Evolutionary conservation across 2,329 filamentous ascomycete species (phyloP).

Genomic region (Diaporthe citrichinensis): DNA sequence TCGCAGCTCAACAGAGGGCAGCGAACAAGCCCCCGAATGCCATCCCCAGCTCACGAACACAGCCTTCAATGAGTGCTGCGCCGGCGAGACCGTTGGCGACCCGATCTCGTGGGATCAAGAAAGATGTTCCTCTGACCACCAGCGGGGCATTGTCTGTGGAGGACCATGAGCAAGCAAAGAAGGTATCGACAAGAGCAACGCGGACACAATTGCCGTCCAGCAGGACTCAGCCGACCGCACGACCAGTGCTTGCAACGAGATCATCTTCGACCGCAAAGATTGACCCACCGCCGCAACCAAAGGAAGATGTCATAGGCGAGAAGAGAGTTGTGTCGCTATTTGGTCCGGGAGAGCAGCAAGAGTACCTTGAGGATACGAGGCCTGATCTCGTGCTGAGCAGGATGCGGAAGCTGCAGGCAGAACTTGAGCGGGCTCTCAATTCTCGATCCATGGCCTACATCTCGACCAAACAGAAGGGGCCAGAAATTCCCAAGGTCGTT

Average conservation of each 20-base stretch:
- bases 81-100: conserved; percentile 46
- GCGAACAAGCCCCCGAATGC: conserved; percentile 62
- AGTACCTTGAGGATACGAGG: conserved; percentile 65
- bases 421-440: conserved; percentile 75
- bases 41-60: conserved; percentile 48
- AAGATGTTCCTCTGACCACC: conserved; percentile 43
- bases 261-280: conserved; percentile 25
- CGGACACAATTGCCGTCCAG: conserved; percentile 42
- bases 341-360: conserved; percentile 65
- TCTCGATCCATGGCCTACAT: conserved; percentile 74
- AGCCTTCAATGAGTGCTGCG: conserved; percentile 51
- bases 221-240: conserved; percentile 35
- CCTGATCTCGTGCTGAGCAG: conserved; percentile 71
- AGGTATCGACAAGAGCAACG: conserved; percentile 43
- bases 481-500: conserved; percentile 73
- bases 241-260: conserved; percentile 16
- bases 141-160: conserved; percentile 42
- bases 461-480: conserved; percentile 65
- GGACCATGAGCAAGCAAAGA: conserved; percentile 45
- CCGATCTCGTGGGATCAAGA: conserved; percentile 45
- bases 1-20: conserved; percentile 75
- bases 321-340: conserved; percentile 65
- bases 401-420: conserved; percentile 69
- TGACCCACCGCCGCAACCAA: conserved; percentile 34
- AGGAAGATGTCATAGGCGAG: conserved; percentile 10